phyloP scores from a whole-genome alignment of 2,329 filamentous ascomycete species.

The Fusarium sp. region DNA sequence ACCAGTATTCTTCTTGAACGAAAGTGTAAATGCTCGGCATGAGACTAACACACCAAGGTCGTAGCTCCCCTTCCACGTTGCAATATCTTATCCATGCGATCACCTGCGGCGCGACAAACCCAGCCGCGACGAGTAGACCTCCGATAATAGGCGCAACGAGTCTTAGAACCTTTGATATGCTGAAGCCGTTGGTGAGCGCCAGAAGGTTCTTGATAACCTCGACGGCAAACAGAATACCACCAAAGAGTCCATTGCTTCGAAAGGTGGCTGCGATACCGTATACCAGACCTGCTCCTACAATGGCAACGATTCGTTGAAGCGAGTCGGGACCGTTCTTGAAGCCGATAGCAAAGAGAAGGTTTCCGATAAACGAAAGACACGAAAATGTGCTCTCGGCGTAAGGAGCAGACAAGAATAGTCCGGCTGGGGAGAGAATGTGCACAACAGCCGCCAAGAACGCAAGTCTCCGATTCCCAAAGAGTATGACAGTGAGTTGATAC shows the following conservation, averaged over 20 bases:
- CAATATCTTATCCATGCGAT: constrained; percentile 83
- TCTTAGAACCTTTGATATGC: constrained; percentile 59
- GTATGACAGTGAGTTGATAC: constrained; percentile 71
- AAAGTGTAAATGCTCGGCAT: constrained; percentile 91
- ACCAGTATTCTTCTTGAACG: constrained; percentile 94
- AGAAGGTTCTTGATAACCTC: constrained; percentile 61
- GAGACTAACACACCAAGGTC: constrained; percentile 80
- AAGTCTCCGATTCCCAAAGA: constrained; percentile 66
- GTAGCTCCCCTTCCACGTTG: constrained; percentile 41
- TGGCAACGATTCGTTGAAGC: constrained; percentile 57
- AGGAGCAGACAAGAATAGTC: constrained; percentile 88
- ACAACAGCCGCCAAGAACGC: constrained; percentile 78
- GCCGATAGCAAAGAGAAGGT: constrained; percentile 73
- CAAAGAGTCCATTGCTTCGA: constrained; percentile 88
- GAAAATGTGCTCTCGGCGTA: constrained; percentile 87
- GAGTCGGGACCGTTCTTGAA: constrained; percentile 43
- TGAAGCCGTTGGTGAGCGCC: constrained; percentile 43
- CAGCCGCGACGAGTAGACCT: constrained; percentile 75
- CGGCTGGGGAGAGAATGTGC: constrained; percentile 88
- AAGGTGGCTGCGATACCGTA: constrained; percentile 81
- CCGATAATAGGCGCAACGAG: constrained; percentile 72
- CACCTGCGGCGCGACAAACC: constrained; percentile 78
- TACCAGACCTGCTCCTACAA: constrained; percentile 72
- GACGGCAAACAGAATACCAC: constrained; percentile 79
- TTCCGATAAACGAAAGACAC: constrained; percentile 79